Evolutionary conservation across 108 stramenopile species (phyloP).

Genomic region (Parietichytrium sp.): DNA sequence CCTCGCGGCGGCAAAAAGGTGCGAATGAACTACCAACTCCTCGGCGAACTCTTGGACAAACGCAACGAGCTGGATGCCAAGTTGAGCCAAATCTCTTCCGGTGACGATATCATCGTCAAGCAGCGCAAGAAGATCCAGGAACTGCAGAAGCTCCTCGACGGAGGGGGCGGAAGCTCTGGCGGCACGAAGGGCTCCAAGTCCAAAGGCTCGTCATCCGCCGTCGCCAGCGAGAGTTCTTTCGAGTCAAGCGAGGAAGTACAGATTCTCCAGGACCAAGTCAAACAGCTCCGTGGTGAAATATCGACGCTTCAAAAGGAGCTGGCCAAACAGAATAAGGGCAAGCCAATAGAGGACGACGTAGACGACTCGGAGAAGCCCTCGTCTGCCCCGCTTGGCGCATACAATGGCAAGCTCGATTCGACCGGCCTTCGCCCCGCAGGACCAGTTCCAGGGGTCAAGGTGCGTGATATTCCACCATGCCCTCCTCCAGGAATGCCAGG

Average conservation of each 20-base stretch:
- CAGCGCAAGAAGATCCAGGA: slow-evolving; percentile 37
- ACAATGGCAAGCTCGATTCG: slow-evolving; percentile 20
- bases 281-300: neutral
- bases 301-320: neutral
- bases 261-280: slow-evolving; percentile 5
- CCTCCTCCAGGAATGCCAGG: slow-evolving; percentile 4
- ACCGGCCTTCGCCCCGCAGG: slow-evolving; percentile 10
- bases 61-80: slow-evolving; percentile 19
- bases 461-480: neutral
- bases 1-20: neutral
- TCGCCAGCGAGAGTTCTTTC: neutral
- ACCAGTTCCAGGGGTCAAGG: neutral
- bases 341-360: neutral
- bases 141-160: neutral
- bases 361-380: neutral
- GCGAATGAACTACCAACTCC: slow-evolving; percentile 28
- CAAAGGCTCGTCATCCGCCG: neutral
- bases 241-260: neutral
- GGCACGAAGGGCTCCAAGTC: neutral
- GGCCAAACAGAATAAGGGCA: neutral
- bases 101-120: slow-evolving; percentile 8
- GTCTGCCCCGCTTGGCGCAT: neutral
- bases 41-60: slow-evolving; percentile 12
- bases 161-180: neutral
- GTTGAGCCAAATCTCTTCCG: neutral